Percentiles rank a stretch among this genome's conserved stretches.
Conservation (phyloP, 2,329 filamentous ascomycete genomes). For the Penicillium sp. region DNA sequence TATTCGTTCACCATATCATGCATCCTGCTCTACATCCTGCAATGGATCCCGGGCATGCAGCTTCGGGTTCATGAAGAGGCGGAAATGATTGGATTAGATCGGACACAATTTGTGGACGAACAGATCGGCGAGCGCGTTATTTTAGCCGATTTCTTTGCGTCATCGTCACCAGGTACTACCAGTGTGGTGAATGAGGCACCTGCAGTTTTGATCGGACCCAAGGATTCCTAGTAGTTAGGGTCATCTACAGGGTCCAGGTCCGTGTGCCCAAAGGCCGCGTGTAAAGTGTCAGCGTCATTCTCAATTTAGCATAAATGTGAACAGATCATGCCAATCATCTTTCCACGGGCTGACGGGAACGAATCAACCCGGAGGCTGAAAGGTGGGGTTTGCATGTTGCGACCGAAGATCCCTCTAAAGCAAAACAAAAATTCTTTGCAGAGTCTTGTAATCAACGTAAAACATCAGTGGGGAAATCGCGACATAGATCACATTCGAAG, state of each 20-base stretch:
- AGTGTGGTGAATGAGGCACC: constrained; percentile 1
- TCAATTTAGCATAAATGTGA: constrained; percentile 1
- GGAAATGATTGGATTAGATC: constrained; percentile 56
- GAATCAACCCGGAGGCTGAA: constrained; percentile 14
- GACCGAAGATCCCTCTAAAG: constrained; percentile 9
- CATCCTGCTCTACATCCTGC: constrained; percentile 53
- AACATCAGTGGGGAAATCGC: neutral
- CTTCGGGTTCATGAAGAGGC: constrained; percentile 56
- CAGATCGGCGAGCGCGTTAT: constrained; percentile 56
- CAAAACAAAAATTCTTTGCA: neutral
- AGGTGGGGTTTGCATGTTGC: constrained; percentile 10
- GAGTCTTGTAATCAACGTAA: constrained; percentile 6
- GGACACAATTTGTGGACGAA: constrained; percentile 58
- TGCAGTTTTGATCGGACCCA: neutral
- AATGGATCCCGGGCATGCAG: constrained; percentile 54
- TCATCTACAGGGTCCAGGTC: neutral
- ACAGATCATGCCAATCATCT: constrained; percentile 4
- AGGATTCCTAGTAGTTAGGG: constrained; percentile 1
- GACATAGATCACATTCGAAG: neutral
- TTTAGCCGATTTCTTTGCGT: constrained; percentile 17
- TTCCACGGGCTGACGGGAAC: constrained; percentile 3
- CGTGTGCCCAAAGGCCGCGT: neutral
- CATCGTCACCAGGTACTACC: neutral
- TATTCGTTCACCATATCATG: constrained; percentile 57
- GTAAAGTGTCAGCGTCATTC: constrained; percentile 8